These are phyloP conservation scores for Saccharomyces hybrid DNA, from an alignment of 1,139 yeast genomes.

Conservation along the genomic window DNA sequence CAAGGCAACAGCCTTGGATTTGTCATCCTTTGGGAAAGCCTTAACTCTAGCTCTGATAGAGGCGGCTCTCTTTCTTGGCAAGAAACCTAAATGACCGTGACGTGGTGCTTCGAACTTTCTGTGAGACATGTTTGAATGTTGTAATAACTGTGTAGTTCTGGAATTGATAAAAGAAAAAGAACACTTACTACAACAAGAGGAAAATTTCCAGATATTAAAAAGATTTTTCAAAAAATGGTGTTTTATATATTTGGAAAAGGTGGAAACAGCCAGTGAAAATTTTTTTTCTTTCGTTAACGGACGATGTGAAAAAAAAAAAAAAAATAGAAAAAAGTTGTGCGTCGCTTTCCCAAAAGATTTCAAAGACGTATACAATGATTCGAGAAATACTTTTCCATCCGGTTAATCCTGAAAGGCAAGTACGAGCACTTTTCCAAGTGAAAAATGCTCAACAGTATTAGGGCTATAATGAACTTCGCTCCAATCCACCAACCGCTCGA, in stretches of 20 bases:
- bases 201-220: not conserved
- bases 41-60: conserved; percentile 97
- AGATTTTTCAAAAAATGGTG: not conserved
- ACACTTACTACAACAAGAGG: not conserved
- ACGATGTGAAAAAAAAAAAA: not conserved
- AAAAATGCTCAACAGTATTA: too few relatives aligned
- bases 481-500: too few relatives aligned
- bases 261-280: not conserved
- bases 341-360: not conserved
- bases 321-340: not conserved
- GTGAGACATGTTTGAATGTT: conserved; percentile 72
- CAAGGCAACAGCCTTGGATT: conserved; percentile 96
- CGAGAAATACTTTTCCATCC: not conserved
- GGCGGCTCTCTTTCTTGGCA: conserved; percentile 99
- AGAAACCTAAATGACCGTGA: conserved; percentile 99
- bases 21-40: conserved; percentile 99
- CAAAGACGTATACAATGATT: not conserved
- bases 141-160: not conserved
- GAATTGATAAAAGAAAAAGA: not conserved
- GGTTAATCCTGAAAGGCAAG: not conserved
- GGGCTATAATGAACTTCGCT: too few relatives aligned
- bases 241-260: not conserved
- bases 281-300: not conserved
- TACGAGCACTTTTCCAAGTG: too few relatives aligned
- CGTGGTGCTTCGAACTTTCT: conserved; percentile 99